Evolutionary conservation across 1,284 basidiomycete species (phyloP).

Genomic region (Apiotrichum laibachii): DNA sequence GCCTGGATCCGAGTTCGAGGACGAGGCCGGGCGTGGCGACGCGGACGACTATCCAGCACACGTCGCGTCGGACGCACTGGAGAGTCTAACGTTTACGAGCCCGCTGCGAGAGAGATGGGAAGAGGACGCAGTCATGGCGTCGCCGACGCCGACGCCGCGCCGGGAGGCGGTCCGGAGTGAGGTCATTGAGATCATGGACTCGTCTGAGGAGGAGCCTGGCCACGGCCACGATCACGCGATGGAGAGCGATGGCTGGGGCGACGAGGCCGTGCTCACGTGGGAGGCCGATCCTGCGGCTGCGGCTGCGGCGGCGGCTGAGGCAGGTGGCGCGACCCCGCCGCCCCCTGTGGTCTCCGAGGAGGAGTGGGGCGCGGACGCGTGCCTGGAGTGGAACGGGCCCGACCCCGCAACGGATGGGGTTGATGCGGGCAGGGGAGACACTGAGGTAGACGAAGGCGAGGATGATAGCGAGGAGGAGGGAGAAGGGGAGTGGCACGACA

Average conservation of each 20-base stretch:
- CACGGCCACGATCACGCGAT: constrained; percentile 8
- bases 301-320: neutral
- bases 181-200: constrained; percentile 5
- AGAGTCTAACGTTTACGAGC: constrained; percentile 4
- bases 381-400: constrained; percentile 8
- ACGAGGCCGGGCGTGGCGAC: no score
- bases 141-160: neutral
- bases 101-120: neutral
- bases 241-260: constrained; percentile 13
- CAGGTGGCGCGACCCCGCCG: neutral
- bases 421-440: neutral
- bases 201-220: constrained; percentile 3
- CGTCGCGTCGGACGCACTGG: constrained; percentile 11
- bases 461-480: constrained; percentile 5
- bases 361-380: constrained; percentile 5
- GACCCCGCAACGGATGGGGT: constrained; percentile 16
- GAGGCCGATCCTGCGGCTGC: neutral
- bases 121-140: neutral
- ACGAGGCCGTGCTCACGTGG: constrained; percentile 31
- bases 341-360: neutral
- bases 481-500: constrained; percentile 3
- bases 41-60: neutral
- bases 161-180: neutral
- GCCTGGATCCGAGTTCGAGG: no score
- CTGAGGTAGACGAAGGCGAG: constrained; percentile 5